phyloP scores from a whole-genome alignment of 2,329 filamentous ascomycete genomes.

The Alternaria novae-zelandiae region DNA sequence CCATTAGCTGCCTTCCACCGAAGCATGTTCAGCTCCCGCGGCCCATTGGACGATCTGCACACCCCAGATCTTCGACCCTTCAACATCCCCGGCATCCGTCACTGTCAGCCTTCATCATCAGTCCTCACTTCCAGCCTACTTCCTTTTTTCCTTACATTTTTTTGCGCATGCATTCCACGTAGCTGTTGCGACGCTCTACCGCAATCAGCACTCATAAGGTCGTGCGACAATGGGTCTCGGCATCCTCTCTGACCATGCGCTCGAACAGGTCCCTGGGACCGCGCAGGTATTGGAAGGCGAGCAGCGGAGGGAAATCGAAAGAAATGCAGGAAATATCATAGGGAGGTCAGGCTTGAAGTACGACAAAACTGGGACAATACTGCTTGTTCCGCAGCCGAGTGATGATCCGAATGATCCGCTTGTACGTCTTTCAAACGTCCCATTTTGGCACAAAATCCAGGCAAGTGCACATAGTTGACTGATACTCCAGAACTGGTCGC shows the following conservation, averaged over 20 bases:
- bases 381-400: conserved; percentile 88
- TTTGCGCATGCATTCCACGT: not conserved
- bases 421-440: conserved; percentile 48
- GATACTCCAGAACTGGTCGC: conserved; percentile 72
- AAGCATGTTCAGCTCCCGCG: not conserved
- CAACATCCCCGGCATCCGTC: not conserved
- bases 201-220: not conserved
- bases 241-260: conserved; percentile 71
- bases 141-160: not conserved
- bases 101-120: not conserved
- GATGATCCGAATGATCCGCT: conserved; percentile 91
- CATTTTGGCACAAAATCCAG: not conserved
- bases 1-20: not conserved
- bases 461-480: not conserved
- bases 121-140: not conserved
- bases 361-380: conserved; percentile 73
- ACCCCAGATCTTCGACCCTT: not conserved
- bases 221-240: conserved; percentile 68
- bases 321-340: conserved; percentile 27
- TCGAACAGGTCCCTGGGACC: conserved; percentile 71
- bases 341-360: conserved; percentile 66
- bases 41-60: not conserved
- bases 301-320: conserved; percentile 34
- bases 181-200: not conserved
- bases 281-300: conserved; percentile 49